A percentile compares a stretch with the other conserved stretches of the same genome.
Evolutionary conservation across 163 green algal genomes (phyloP).

Genomic region (Chloromonas sp.): DNA sequence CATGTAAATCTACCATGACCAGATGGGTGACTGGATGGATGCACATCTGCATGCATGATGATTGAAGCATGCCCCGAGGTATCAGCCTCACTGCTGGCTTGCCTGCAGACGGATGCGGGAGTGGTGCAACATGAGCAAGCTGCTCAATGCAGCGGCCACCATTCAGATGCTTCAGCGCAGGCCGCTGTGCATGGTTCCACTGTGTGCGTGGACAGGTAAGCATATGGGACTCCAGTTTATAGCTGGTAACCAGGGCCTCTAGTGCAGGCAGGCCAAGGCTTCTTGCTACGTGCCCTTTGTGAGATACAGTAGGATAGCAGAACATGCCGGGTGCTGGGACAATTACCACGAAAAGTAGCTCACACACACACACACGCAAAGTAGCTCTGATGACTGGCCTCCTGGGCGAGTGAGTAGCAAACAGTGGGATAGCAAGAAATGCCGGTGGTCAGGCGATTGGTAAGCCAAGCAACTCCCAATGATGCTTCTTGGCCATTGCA

Average conservation of each 20-base stretch:
- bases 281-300: no score
- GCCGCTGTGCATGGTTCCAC: slow-evolving; percentile 14
- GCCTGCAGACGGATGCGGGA: slow-evolving; percentile 14
- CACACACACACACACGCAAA: neutral
- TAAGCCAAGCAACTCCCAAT: neutral
- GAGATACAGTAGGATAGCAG: no score
- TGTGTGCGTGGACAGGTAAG: slow-evolving; percentile 4
- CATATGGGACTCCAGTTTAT: neutral
- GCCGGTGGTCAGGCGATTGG: no score
- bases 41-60: no score
- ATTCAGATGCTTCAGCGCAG: slow-evolving; percentile 34
- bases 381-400: neutral
- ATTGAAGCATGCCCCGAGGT: no score
- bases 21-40: no score
- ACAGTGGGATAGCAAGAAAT: no score
- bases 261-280: neutral
- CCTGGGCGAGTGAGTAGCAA: no score
- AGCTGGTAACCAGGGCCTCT: neutral
- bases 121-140: slow-evolving; percentile 13
- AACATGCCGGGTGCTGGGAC: neutral
- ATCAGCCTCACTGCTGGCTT: no score
- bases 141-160: slow-evolving; percentile 26
- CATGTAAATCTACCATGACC: neutral
- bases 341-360: neutral
- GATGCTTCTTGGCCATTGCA: slow-evolving; percentile 1